Evolutionary conservation across 2,329 filamentous ascomycete genomes (phyloP).

Genomic region (Penicillium expansum): DNA sequence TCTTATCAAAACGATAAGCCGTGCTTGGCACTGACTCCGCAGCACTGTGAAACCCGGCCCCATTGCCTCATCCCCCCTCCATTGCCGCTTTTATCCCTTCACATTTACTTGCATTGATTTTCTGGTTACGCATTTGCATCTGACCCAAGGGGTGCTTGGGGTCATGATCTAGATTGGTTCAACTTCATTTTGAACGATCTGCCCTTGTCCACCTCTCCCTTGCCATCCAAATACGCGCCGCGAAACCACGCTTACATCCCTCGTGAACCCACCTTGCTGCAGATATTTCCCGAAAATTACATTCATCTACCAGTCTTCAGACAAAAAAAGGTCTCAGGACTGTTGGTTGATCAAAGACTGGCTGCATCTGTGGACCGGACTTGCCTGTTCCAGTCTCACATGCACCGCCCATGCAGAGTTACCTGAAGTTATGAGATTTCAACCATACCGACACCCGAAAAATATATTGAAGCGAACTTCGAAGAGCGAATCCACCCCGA

Average conservation of each 20-base stretch:
- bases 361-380: conserved; percentile 7
- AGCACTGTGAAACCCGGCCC: conserved; percentile 20
- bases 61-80: conserved; percentile 24
- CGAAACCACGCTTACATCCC: conserved; percentile 2
- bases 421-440: conserved; percentile 22
- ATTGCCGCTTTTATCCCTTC: conserved; percentile 18
- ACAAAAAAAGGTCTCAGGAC: background rate
- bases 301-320: background rate
- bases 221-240: background rate
- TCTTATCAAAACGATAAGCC: conserved; percentile 26
- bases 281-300: background rate
- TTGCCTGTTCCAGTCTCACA: conserved; percentile 10
- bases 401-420: conserved; percentile 16
- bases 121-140: conserved; percentile 1
- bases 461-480: conserved; percentile 11
- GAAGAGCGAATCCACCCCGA: conserved; percentile 3
- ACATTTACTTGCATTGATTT: conserved; percentile 13
- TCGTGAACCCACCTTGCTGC: conserved; percentile 1
- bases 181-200: background rate
- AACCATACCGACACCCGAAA: conserved; percentile 13
- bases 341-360: background rate
- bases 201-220: conserved; percentile 2
- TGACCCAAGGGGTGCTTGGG: conserved; percentile 2
- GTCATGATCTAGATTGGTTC: conserved; percentile 5
- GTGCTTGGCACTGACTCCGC: conserved; percentile 24